Percentiles rank a stretch among this genome's conserved stretches.
Evolutionary conservation across 805 yeast genomes (phyloP).

Genomic region (Hanseniaspora thailandica): DNA sequence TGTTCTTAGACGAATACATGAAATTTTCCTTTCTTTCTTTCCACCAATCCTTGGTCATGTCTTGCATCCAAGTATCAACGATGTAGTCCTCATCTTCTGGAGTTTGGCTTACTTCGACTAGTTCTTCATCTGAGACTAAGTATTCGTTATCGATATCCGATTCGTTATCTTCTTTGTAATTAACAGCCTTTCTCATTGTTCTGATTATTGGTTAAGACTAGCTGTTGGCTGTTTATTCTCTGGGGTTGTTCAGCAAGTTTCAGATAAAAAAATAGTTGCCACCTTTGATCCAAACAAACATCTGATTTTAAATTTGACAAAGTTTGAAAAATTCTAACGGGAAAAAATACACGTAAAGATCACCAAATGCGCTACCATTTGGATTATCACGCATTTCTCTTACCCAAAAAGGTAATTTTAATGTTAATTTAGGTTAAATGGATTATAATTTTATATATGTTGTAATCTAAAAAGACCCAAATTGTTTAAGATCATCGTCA

Average conservation of each 20-base stretch:
- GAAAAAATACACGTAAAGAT: too few relatives aligned
- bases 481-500: neutral
- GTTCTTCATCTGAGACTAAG: constrained; percentile 4
- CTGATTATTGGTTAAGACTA: neutral
- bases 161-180: constrained; percentile 11
- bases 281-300: too few relatives aligned
- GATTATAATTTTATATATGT: too few relatives aligned
- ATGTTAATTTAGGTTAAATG: too few relatives aligned
- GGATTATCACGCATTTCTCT: too few relatives aligned
- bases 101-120: neutral
- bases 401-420: neutral
- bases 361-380: too few relatives aligned
- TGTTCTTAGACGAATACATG: neutral
- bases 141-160: constrained; percentile 11
- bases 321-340: too few relatives aligned
- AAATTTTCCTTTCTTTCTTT: constrained; percentile 1
- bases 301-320: too few relatives aligned
- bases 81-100: neutral
- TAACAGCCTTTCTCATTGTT: neutral
- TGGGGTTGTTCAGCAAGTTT: neutral
- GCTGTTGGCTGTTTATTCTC: too few relatives aligned
- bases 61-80: constrained; percentile 14
- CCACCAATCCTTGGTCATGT: constrained; percentile 14
- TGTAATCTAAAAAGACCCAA: neutral
- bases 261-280: too few relatives aligned